These are phyloP conservation scores for Ganoderma lucidum DNA, from an alignment of 1,284 basidiomycete genomes.

Conservation along the genomic window DNA sequence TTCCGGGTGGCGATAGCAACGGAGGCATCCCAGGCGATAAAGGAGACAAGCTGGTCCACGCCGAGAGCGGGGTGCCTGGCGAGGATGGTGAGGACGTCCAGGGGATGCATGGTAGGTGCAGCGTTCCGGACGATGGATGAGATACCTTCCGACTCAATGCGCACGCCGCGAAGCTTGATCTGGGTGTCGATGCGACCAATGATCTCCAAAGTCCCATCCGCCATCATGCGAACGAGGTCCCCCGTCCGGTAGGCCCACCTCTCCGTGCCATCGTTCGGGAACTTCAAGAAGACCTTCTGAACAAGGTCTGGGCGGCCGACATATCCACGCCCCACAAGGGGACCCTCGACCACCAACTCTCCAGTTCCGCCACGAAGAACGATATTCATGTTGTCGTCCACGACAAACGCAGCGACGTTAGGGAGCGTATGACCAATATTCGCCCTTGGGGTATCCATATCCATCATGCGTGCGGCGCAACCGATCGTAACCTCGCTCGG, in stretches of 20 bases:
- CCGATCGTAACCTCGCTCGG: conserved; percentile 60
- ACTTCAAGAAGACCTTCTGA: conserved; percentile 56
- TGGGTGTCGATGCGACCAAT: conserved; percentile 64
- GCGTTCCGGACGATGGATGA: conserved; percentile 55
- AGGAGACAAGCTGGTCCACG: conserved; percentile 56
- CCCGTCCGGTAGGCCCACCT: conserved; percentile 59
- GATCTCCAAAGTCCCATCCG: conserved; percentile 60
- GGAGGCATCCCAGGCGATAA: conserved; percentile 49
- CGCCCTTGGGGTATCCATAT: conserved; percentile 48
- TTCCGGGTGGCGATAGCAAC: conserved; percentile 49
- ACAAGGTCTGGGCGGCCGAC: conserved; percentile 55
- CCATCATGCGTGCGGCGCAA: conserved; percentile 56
- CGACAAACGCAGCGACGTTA: conserved; percentile 49
- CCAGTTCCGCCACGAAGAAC: conserved; percentile 56
- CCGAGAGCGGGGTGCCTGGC: conserved; percentile 56
- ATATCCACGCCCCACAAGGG: conserved; percentile 61
- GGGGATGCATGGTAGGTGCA: conserved; percentile 39
- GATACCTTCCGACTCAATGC: conserved; percentile 62
- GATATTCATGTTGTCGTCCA: conserved; percentile 49
- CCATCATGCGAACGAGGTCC: conserved; percentile 62
- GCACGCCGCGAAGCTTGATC: conserved; percentile 61
- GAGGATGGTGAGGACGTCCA: conserved; percentile 54
- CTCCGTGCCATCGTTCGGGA: conserved; percentile 48
- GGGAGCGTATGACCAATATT: conserved; percentile 53
- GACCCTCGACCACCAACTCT: conserved; percentile 60